Evolutionary conservation across 177 flowering plant genomes (phyloP).

Genomic region (Vitis hybrid): DNA sequence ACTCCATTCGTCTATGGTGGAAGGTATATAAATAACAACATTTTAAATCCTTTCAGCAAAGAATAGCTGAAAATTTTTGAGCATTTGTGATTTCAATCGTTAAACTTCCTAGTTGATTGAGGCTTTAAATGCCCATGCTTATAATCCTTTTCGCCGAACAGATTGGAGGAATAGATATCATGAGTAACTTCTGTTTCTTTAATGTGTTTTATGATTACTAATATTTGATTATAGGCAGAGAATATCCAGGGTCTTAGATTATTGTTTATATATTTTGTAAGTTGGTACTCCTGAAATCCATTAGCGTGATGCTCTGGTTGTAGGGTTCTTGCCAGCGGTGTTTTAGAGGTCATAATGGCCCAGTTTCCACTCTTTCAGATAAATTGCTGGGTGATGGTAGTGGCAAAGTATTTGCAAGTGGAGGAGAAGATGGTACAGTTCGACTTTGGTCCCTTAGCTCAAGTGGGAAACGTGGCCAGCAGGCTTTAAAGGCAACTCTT

Average conservation of each 20-base stretch:
- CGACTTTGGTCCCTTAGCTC: constrained; percentile 73
- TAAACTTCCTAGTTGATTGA: not conserved
- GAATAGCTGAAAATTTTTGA: not conserved
- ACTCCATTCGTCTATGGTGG: constrained; percentile 73
- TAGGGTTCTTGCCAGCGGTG: constrained; percentile 55
- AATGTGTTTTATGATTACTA: no score
- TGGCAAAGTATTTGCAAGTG: constrained; percentile 64
- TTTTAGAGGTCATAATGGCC: constrained; percentile 58
- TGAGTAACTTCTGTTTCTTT: no score
- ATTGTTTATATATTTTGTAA: not conserved
- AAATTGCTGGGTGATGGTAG: constrained; percentile 45
- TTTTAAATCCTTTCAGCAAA: not conserved
- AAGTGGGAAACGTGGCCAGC: constrained; percentile 61
- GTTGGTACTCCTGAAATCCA: not conserved
- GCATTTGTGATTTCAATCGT: not conserved
- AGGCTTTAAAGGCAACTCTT: constrained; percentile 54
- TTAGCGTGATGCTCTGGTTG: constrained; percentile 6
- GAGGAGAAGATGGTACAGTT: constrained; percentile 70
- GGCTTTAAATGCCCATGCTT: not conserved
- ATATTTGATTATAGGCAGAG: not conserved
- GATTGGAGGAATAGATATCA: no score
- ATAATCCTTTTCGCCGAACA: not conserved
- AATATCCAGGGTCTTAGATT: not conserved
- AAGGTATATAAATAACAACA: constrained; percentile 38
- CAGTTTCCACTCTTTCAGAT: constrained; percentile 60